Percentiles rank a stretch among this genome's conserved stretches.
phyloP scores from a whole-genome alignment of 331 rosid species.

The Pyrus hybrid region DNA sequence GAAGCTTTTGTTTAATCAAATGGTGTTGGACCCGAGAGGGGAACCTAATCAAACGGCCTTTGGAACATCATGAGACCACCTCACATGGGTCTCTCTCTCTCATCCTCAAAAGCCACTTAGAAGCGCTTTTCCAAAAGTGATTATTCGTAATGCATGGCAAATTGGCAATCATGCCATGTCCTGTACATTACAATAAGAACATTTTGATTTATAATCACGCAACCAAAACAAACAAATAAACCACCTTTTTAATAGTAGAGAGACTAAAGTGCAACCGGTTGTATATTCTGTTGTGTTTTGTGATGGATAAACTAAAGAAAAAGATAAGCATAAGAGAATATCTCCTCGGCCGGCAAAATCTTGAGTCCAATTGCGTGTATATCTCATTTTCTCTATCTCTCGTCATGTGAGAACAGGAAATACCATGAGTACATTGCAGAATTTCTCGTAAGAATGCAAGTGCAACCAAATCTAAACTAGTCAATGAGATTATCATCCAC shows the following conservation, averaged over 20 bases:
- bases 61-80: constrained; percentile 42
- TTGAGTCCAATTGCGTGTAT: no score
- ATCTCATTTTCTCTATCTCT: not conserved
- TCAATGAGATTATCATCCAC: no score
- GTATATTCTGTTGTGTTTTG: no score
- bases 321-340: no score
- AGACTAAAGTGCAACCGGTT: no score
- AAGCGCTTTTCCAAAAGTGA: constrained; percentile 27
- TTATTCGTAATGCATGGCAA: constrained; percentile 34
- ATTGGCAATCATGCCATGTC: constrained; percentile 53
- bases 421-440: not conserved
- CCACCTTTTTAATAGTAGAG: no score
- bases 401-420: fast-evolving
- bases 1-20: constrained; percentile 20
- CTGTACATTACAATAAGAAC: constrained; percentile 10
- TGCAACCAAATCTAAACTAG: no score
- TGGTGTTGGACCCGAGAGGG: constrained; percentile 18
- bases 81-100: constrained; percentile 36
- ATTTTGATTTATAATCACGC: constrained; percentile 35
- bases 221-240: not conserved
- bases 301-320: no score
- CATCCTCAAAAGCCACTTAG: constrained; percentile 35
- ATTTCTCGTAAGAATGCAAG: no score
- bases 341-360: no score
- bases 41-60: constrained; percentile 24